phyloP scores from a whole-genome alignment of 192 early-diverging fungal species.

The Endogone sp. region DNA sequence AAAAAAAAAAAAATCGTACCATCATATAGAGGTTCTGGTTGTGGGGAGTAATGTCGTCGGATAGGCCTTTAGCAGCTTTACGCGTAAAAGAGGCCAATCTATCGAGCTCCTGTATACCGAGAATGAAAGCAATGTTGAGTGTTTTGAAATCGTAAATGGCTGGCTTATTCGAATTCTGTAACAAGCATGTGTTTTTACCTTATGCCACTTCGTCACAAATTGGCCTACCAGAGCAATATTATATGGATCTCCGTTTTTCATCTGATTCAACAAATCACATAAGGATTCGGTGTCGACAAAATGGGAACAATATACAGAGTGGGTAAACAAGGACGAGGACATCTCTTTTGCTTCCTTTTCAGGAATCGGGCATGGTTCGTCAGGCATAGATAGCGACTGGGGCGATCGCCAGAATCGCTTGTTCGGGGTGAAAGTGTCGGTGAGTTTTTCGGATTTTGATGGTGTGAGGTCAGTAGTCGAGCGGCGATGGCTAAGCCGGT shows the following conservation, averaged over 20 bases:
- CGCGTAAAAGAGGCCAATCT: neutral
- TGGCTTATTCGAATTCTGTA: no score
- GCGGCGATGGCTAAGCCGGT: neutral
- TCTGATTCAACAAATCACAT: neutral
- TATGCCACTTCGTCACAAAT: neutral
- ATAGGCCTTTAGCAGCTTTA: neutral
- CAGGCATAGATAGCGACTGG: neutral
- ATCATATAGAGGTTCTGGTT: neutral
- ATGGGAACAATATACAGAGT: neutral
- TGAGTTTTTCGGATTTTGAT: neutral
- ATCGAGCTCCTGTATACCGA: neutral
- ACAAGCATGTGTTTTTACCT: neutral
- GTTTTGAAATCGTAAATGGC: no score
- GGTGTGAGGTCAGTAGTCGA: neutral
- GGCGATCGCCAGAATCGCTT: neutral
- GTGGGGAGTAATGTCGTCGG: neutral
- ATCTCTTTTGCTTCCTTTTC: neutral
- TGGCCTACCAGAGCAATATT: neutral
- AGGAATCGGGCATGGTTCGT: neutral
- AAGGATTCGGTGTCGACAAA: neutral
- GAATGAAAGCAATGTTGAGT: no score
- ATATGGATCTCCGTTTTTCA: neutral
- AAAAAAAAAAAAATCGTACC: no score
- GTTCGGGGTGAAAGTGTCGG: neutral
- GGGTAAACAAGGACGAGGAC: neutral